These are phyloP conservation scores for Rhodomyrtus tomentosa DNA, from an alignment of 345 rosid species.

Conservation along the genomic window DNA sequence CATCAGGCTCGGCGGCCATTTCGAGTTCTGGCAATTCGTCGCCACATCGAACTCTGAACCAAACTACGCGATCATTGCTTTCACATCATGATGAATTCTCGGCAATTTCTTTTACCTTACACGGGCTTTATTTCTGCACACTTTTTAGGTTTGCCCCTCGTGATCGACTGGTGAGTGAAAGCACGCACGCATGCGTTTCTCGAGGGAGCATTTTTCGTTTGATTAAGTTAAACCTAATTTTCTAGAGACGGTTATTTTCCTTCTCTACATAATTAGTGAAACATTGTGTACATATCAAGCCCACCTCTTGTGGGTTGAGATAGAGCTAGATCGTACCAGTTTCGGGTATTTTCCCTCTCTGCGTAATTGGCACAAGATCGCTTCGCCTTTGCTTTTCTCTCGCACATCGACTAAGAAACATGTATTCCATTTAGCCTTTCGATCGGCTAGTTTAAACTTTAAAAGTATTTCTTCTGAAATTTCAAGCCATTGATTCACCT, in stretches of 20 bases:
- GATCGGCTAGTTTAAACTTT: not conserved
- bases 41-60: not conserved
- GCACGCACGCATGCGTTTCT: not conserved
- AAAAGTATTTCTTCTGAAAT: not conserved
- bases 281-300: not conserved
- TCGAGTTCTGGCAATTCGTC: not conserved
- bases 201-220: not conserved
- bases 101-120: not conserved
- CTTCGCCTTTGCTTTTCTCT: not conserved
- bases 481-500: not conserved
- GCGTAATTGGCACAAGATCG: not conserved
- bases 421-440: not conserved
- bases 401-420: not conserved
- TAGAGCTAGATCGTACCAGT: not conserved
- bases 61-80: not conserved
- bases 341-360: not conserved
- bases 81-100: not conserved
- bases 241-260: not conserved
- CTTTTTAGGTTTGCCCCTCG: not conserved
- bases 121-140: not conserved
- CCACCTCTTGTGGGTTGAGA: not conserved
- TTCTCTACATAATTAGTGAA: too few relatives aligned
- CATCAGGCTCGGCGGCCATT: not conserved
- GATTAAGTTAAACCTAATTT: not conserved
- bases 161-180: not conserved